Evolutionary conservation across 768 basidiomycete species (phyloP), one percentile per base, ranked within the genome.

Genomic region (Pleurotus giganteus): DNA sequence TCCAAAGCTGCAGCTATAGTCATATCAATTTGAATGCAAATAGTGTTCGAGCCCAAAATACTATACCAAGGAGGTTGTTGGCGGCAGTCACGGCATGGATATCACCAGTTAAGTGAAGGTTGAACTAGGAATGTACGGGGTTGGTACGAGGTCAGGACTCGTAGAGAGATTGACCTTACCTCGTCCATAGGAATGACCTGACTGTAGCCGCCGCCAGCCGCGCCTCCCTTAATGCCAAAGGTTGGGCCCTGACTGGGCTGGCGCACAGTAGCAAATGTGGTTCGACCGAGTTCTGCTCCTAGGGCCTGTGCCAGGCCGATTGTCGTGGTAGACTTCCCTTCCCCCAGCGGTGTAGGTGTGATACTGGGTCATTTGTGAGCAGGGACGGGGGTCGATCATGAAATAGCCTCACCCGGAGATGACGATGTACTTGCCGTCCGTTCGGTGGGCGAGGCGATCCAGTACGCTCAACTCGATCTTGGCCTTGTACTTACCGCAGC

Each of bases 151-250:
- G 51, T 26, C 5, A 9, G 3, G 43, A 19, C 26, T 27, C 27
- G 34, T 24, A 21, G 43, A 28, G 45, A 55, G 50, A 17, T 55
- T 26, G 3, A 13, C 57, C 69, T 52, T 59, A 89, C 89, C 76
- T 98, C 96, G 65, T 98, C 96, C 96, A 98, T 98, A 37, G 96
- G 96, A 72, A 98, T 98, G 65, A 99, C 91, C 67, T 97, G 95
- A 67, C 92, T 94, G 76, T 98, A 99, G 50, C 96, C 96, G 57
- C 96, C 96, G 36, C 97, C 96, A 39, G 96, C 96, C 32, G 96
- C 96, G 63, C 96, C 97, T 61, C 96, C 96, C 72, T 99, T 99
- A 78, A 99, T 97, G 61, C 96, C 96, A 68, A 98, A 99, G 0
- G 96, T 98, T 29, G 96, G 96, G 11, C 97, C 96, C 71, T 99